phyloP scores from a whole-genome alignment of 139 green algal species.

The Haematococcus lacustris region DNA sequence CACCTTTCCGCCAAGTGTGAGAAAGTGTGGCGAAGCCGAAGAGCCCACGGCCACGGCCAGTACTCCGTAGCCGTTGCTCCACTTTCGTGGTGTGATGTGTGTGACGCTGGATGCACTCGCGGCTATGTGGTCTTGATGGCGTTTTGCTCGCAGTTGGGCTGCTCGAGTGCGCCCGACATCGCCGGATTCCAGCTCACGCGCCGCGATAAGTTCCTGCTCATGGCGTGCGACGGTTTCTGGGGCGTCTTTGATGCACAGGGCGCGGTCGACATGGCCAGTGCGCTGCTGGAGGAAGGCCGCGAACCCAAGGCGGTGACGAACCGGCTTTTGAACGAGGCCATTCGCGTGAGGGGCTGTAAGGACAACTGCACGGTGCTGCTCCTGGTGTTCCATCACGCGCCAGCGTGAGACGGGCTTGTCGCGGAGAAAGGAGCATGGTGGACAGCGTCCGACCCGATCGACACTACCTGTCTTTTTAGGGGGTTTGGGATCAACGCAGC shows the following conservation, averaged over 20 bases:
- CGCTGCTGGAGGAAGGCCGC: conserved; percentile 27
- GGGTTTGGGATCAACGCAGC: too few relatives aligned
- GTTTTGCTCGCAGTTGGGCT: conserved; percentile 17
- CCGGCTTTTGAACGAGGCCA: conserved; percentile 44
- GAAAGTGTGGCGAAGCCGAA: too few relatives aligned
- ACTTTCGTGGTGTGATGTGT: too few relatives aligned
- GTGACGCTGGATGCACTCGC: too few relatives aligned
- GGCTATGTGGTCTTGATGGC: too few relatives aligned
- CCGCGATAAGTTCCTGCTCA: conserved; percentile 52
- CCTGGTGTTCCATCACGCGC: conserved; percentile 28
- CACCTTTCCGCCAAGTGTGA: too few relatives aligned
- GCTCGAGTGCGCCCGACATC: conserved; percentile 20
- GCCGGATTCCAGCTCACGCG: conserved; percentile 28
- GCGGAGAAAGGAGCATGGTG: too few relatives aligned
- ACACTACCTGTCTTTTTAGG: too few relatives aligned
- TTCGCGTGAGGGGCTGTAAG: conserved; percentile 43
- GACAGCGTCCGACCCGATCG: too few relatives aligned
- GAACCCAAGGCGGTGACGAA: conserved; percentile 28
- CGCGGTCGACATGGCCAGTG: conserved; percentile 26
- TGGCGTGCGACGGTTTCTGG: conserved; percentile 62
- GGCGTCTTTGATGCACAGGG: conserved; percentile 41
- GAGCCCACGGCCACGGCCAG: too few relatives aligned
- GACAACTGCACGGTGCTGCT: conserved; percentile 61
- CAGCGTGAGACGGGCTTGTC: too few relatives aligned
- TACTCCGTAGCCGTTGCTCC: too few relatives aligned